phyloP scores from a whole-genome alignment of 305 asterid species.

The Coffea humblotiana region DNA sequence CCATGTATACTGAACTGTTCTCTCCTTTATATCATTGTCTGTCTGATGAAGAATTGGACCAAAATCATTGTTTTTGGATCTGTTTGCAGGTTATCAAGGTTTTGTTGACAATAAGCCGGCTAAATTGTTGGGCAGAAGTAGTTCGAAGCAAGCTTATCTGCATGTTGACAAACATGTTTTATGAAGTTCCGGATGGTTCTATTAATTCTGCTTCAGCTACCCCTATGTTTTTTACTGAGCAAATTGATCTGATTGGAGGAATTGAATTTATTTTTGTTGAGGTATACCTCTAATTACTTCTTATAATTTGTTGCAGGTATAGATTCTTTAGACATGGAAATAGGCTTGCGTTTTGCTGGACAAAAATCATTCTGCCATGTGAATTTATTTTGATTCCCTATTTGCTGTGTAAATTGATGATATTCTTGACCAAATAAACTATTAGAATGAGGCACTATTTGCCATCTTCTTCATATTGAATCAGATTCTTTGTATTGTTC shows the following conservation, averaged over 20 bases:
- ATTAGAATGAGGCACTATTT: not conserved
- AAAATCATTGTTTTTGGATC: constrained; percentile 9
- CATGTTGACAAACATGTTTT: constrained; percentile 94
- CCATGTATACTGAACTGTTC: not conserved
- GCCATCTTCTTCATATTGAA: not conserved
- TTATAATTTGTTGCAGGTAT: not conserved
- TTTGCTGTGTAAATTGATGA: not conserved
- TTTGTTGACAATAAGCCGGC: constrained; percentile 79
- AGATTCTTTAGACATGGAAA: not conserved
- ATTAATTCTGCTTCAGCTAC: constrained; percentile 57
- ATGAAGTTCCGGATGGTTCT: constrained; percentile 68
- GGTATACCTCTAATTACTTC: constrained; percentile 43
- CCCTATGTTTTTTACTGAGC: constrained; percentile 74
- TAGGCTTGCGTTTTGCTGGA: not conserved
- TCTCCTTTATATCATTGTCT: not conserved
- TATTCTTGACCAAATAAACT: not conserved
- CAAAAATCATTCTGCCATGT: constrained; percentile 3
- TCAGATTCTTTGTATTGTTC: not conserved
- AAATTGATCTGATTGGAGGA: constrained; percentile 96
- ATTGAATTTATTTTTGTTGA: constrained; percentile 83
- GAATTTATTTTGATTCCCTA: not conserved
- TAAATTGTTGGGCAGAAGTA: constrained; percentile 92
- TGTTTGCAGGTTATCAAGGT: constrained; percentile 73
- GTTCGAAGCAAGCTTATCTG: constrained; percentile 93
- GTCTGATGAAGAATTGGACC: not conserved